Percentiles rank a stretch among this genome's conserved stretches.
Evolutionary conservation across 176 grass and related monocot genomes (phyloP).

Genomic region (Coix lacrymajobi): DNA sequence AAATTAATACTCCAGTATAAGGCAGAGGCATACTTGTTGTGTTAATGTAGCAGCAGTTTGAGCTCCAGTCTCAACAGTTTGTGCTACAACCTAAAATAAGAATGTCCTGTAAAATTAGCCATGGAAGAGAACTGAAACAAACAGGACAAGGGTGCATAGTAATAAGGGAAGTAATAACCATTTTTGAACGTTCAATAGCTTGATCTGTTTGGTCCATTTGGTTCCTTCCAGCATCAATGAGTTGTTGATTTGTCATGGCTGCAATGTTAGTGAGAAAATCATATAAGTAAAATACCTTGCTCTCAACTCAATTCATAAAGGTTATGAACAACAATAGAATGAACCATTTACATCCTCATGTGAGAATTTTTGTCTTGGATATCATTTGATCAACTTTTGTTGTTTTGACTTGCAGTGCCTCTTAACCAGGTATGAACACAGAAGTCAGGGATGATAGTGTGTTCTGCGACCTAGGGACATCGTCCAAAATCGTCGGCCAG

Average conservation of each 20-base stretch:
- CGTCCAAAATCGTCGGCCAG: background rate
- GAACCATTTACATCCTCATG: background rate
- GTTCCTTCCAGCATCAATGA: conserved; percentile 78
- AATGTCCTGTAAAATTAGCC: conserved; percentile 3
- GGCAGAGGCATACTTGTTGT: conserved; percentile 61
- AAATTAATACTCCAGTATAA: background rate
- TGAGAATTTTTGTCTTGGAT: background rate
- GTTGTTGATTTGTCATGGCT: conserved; percentile 91
- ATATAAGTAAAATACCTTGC: conserved; percentile 25
- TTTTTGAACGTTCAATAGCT: conserved; percentile 85
- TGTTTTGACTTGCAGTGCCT: background rate
- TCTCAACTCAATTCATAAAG: background rate
- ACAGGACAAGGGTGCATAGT: background rate
- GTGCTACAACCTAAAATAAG: conserved; percentile 70
- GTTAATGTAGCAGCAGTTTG: conserved; percentile 81
- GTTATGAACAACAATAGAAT: background rate
- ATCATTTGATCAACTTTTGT: background rate
- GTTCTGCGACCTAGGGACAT: background rate
- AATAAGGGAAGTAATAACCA: conserved; percentile 46
- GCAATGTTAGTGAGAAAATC: conserved; percentile 13
- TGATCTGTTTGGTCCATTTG: conserved; percentile 96
- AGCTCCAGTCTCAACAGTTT: conserved; percentile 87
- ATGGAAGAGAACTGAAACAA: background rate
- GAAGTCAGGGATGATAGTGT: background rate
- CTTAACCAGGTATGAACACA: background rate